Evolutionary conservation across 139 green algal genomes (phyloP), one percentile per base, ranked within the genome.

Genomic region (Coelastrella sp.): DNA sequence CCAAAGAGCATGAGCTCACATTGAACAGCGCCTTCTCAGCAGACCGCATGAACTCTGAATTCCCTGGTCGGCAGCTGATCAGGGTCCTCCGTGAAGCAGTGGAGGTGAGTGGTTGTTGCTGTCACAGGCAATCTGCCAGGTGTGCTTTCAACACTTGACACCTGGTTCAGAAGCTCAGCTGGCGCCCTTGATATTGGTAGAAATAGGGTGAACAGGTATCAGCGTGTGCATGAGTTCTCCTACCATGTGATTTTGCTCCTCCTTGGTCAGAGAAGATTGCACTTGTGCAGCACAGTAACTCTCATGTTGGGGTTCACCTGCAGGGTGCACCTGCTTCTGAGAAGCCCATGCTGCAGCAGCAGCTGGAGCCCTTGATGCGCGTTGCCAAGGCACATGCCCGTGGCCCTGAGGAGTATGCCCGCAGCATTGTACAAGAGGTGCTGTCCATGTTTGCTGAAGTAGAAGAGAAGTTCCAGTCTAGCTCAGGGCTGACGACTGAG

Each of bases 391-490:
- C 88, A 8, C 96, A 98, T 69, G 73, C 79, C 3, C 84, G 68
- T 7, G 96, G 96, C 59, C 89, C 86, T 32, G 90, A 94, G 78
- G 90, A 74, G 32, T 94, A 94, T 50, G 90, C 91, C 0, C 76
- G 63, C 53, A 51, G 75, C 51, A 69, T 87, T 32, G 82, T 87
- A 38, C 38, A 81, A 43, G 83, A 92, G 37, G 91, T 99, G 30
- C 85, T 99, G 11, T 91, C 97, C 50, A 53, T 86, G 25, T 98
- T 96, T 88, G 89, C 98, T 57, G 35, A 67, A 2, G 92, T 97
- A 34, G 94, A 97, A 83, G 92, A 97, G 90, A 83, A 88, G 32
- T 97, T 96, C 80, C 76, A 88, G 50, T 81, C 85, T 23, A 82
- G 79, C 9, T 57, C 35, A 9, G 63, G 87, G n/a, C 63, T 83